Evolutionary conservation across 768 basidiomycete species (phyloP).

Genomic region (Steccherinum ochraceum): DNA sequence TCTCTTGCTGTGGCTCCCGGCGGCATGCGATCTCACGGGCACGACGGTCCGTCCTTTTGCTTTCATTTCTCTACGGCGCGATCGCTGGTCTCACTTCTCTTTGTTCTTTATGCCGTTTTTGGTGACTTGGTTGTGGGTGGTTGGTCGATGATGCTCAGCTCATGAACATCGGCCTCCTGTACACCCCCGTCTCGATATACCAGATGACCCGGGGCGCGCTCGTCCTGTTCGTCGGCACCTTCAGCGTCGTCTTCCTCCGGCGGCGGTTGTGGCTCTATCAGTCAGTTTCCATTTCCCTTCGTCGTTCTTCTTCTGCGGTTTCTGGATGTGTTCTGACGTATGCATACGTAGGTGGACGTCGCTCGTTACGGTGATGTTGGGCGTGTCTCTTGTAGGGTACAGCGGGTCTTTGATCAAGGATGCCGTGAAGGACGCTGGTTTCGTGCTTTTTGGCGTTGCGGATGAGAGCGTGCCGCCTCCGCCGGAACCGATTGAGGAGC

Average conservation of each 20-base stretch:
- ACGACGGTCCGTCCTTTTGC: slow-evolving; percentile 61
- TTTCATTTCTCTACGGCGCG: slow-evolving; percentile 3
- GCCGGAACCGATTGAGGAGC: slow-evolving; percentile 44
- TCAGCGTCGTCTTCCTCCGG: slow-evolving; percentile 87
- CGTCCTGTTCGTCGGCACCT: slow-evolving; percentile 87
- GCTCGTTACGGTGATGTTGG: slow-evolving; percentile 80
- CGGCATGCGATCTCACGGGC: slow-evolving; percentile 83
- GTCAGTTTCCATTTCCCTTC: slow-evolving; percentile 40
- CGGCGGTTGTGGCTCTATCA: slow-evolving; percentile 86
- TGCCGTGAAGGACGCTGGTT: slow-evolving; percentile 41
- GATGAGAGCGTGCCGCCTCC: slow-evolving; percentile 25
- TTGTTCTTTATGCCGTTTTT: background rate
- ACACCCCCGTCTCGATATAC: slow-evolving; percentile 95
- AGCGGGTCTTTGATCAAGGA: slow-evolving; percentile 87
- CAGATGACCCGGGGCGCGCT: slow-evolving; percentile 95
- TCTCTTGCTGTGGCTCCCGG: slow-evolving; percentile 82
- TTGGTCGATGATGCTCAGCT: too few species aligned
- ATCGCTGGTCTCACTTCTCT: background rate
- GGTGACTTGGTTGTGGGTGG: slow-evolving; percentile 1
- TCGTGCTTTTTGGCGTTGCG: slow-evolving; percentile 21
- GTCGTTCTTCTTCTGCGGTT: slow-evolving; percentile 6
- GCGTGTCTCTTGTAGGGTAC: slow-evolving; percentile 80
- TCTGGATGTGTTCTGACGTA: slow-evolving; percentile 3
- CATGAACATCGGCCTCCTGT: slow-evolving; percentile 95
- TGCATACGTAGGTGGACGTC: slow-evolving; percentile 69